Evolutionary conservation across 495 filamentous ascomycete genomes (phyloP).

Genomic region (Podospora conica): DNA sequence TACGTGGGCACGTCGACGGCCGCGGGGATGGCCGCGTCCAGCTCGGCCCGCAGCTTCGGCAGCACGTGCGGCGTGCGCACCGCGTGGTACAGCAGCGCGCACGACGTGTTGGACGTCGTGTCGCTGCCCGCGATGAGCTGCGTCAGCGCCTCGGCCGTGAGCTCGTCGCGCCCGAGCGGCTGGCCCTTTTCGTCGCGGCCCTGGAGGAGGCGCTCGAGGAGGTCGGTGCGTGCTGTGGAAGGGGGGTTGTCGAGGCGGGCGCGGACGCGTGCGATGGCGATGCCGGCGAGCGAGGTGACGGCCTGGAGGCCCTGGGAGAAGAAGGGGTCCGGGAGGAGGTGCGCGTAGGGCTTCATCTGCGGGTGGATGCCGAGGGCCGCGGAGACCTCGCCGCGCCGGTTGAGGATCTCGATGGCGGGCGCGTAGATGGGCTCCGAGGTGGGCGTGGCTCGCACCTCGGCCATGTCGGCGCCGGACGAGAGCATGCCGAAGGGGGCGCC

Average conservation of each 20-base stretch:
- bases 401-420: slow-evolving; percentile 65
- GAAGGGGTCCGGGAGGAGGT: slow-evolving; percentile 62
- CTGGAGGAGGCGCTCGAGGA: slow-evolving; percentile 80
- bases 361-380: slow-evolving; percentile 58
- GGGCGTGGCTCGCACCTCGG: slow-evolving; percentile 48
- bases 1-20: slow-evolving; percentile 59
- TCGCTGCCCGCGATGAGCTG: slow-evolving; percentile 89
- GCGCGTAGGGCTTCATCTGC: slow-evolving; percentile 55
- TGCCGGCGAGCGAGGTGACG: slow-evolving; percentile 62
- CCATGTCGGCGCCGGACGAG: slow-evolving; percentile 52
- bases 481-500: slow-evolving; percentile 57
- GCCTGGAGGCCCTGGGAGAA: slow-evolving; percentile 56
- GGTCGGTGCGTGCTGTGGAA: slow-evolving; percentile 58
- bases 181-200: slow-evolving; percentile 75
- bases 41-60: slow-evolving; percentile 60
- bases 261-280: slow-evolving; percentile 75
- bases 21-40: slow-evolving; percentile 62
- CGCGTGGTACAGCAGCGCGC: slow-evolving; percentile 75
- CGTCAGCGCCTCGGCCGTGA: slow-evolving; percentile 83
- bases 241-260: slow-evolving; percentile 63
- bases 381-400: slow-evolving; percentile 62
- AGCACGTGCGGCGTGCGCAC: slow-evolving; percentile 66
- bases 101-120: slow-evolving; percentile 85
- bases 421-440: slow-evolving; percentile 49
- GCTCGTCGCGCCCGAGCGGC: slow-evolving; percentile 65